Percentiles rank a stretch among this genome's conserved stretches.
phyloP scores from a whole-genome alignment of 129 eudicot species.

The Daucus carota region DH1_v3.0 NC_030382.2:58188501-58189000 shows the following conservation, averaged over 20 bases:
- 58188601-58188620: background rate
- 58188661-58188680: background rate
- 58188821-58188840: conserved; percentile 11
- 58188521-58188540: too few species aligned
- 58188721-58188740: background rate
- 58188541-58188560: too few species aligned
- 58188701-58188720: background rate
- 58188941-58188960: background rate
- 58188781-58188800: conserved; percentile 2
- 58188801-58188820: background rate
- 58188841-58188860: conserved; percentile 20
- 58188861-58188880: conserved; percentile 21
- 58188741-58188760: conserved; percentile 7
- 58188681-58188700: background rate
- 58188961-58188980: background rate
- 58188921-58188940: background rate
- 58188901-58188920: background rate
- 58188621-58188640: background rate
- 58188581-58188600: background rate
- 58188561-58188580: background rate
- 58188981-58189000: background rate
- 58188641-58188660: too few species aligned
- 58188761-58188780: conserved; percentile 8
- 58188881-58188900: background rate
- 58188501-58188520: too few species aligned